These are phyloP conservation scores for Calocera viscosa DNA, from an alignment of 768 basidiomycete genomes.

Conservation along the genomic window DNA sequence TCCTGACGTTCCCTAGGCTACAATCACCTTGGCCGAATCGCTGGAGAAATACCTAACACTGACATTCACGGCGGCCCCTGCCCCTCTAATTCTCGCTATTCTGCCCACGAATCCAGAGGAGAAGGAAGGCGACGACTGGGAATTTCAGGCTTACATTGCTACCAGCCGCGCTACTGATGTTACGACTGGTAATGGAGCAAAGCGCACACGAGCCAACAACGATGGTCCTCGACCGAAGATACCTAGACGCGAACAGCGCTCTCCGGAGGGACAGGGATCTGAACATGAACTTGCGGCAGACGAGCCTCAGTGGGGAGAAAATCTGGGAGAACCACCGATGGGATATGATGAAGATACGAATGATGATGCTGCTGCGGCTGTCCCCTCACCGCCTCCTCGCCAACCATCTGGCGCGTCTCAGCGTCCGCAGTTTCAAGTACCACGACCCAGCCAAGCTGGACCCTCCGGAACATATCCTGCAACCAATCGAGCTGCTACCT, in stretches of 20 bases:
- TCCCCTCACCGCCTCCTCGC: not conserved
- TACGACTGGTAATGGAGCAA: not conserved
- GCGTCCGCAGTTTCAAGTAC: not conserved
- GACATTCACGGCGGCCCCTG: not conserved
- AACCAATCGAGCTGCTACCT: not conserved
- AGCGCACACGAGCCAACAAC: not conserved
- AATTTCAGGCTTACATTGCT: not conserved
- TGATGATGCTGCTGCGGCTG: not conserved
- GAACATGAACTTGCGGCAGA: not conserved
- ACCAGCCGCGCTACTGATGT: not conserved
- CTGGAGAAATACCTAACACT: not conserved
- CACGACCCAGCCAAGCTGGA: not conserved
- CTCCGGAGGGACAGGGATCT: not conserved
- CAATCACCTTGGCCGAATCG: not conserved
- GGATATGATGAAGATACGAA: not conserved
- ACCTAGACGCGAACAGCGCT: not conserved
- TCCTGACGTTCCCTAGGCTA: not conserved
- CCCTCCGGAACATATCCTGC: not conserved
- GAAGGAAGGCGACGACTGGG: not conserved
- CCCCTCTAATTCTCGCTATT: not conserved
- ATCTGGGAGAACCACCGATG: not conserved
- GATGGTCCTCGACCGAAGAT: not conserved
- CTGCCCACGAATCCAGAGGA: not conserved
- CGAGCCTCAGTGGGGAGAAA: not conserved
- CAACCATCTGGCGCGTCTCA: not conserved